Base-by-base conservation (phyloP, 305 asterid genomes). In the Rubia tinctorum region DNA sequence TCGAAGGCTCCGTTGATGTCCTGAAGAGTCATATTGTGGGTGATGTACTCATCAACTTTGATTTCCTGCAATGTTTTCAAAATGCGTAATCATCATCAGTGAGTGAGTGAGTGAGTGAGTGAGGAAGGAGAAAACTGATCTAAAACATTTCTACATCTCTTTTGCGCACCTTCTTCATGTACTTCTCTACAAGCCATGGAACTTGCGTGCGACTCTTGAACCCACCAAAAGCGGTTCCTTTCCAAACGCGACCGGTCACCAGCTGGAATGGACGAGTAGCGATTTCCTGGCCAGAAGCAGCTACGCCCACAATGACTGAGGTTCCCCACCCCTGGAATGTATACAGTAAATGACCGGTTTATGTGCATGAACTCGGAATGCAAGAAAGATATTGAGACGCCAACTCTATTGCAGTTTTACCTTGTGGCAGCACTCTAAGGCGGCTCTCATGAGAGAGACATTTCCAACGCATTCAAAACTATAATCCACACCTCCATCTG, bases 241-340 rank as follows among this genome's bases (percentile, higher is more conserved):
- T 95, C 99, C 99, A 95, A 10, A 95, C 99, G 42, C 99, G 99
- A 58, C 99, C 99, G 0, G 98, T 95, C 73, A 95, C 99, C 77
- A 95, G 90, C 86, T 93, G 98, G 80, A 95, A 95, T 9, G 99
- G 98, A 64, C 98, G 98, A 0, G 99, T 95, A n/a, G 97, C 82
- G 81, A 95, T 93, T 88, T 95, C 98, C 81, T 95, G 99, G 43
- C 98, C 99, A 47, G 99, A 93, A 74, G 99, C 99, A 30, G 99
- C 99, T 62, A 95, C 99, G 34, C 98, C 99, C 82, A 95, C 99
- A 78, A 95, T 93, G 73, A 95, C 97, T 6, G 99, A 95, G 68
- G 97, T 95, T 51, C 99, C 97, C 99, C 99, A 95, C 2, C 99
- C 99, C 99, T 95, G 62, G 53, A 34, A 59, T 25, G 37, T 40